Percentiles rank a stretch among this genome's conserved stretches.
phyloP scores from a whole-genome alignment of 1,284 basidiomycete species.

The Ceratobasidium sp. region DNA sequence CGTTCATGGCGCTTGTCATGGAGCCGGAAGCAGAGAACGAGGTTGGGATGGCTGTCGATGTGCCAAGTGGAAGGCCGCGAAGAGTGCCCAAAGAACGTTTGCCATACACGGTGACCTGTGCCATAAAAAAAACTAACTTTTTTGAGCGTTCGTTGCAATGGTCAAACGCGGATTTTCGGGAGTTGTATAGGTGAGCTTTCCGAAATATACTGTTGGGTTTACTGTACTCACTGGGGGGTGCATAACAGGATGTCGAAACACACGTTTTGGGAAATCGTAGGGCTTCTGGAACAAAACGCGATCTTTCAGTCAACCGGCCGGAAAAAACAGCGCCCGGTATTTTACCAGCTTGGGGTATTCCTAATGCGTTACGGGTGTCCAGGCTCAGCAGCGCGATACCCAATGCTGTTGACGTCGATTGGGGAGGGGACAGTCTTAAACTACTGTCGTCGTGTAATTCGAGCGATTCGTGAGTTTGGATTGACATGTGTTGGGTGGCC shows the following conservation, averaged over 20 bases:
- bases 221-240: background rate
- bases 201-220: too few relatives aligned
- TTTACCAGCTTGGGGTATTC: slow-evolving; percentile 25
- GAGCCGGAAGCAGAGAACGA: too few relatives aligned
- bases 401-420: slow-evolving; percentile 26
- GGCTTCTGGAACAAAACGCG: background rate
- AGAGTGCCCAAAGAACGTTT: too few relatives aligned
- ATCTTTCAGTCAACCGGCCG: too few relatives aligned
- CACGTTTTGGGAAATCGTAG: background rate
- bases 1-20: too few relatives aligned
- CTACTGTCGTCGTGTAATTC: slow-evolving; percentile 13
- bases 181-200: background rate
- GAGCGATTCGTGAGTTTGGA: slow-evolving; percentile 7
- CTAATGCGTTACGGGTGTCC: background rate
- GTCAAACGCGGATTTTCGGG: background rate
- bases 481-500: slow-evolving; percentile 28
- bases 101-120: too few relatives aligned
- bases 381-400: background rate
- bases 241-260: background rate
- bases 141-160: too few relatives aligned
- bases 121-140: too few relatives aligned
- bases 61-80: too few relatives aligned
- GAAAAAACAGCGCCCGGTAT: background rate
- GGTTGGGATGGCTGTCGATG: too few relatives aligned
- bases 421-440: slow-evolving; percentile 14